phyloP scores from a whole-genome alignment of 176 grass and related monocot species.

The Alloteropsis semialata region DNA sequence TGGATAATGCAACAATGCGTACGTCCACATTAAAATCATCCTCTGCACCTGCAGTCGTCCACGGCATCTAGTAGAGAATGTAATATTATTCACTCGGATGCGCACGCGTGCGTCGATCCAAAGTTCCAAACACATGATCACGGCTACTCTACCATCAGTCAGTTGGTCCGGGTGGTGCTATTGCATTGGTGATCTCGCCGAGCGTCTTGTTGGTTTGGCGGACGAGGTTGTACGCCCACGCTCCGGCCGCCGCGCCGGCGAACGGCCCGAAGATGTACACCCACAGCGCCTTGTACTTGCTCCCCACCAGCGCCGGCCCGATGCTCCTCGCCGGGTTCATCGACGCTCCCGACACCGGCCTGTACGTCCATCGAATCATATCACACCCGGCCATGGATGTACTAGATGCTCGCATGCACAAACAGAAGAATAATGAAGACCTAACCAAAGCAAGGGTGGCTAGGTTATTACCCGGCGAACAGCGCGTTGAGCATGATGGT shows the following conservation, averaged over 20 bases:
- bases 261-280: slow-evolving; percentile 83
- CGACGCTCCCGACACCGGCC: slow-evolving; percentile 72
- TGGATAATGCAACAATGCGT: no score
- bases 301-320: slow-evolving; percentile 54
- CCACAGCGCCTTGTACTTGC: slow-evolving; percentile 62
- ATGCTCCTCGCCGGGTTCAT: slow-evolving; percentile 84
- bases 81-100: background rate
- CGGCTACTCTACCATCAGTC: background rate
- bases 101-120: background rate
- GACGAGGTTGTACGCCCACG: slow-evolving; percentile 73
- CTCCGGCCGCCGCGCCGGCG: slow-evolving; percentile 55
- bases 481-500: slow-evolving; percentile 63
- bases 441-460: no score
- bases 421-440: background rate
- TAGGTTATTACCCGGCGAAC: slow-evolving; percentile 55
- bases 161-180: slow-evolving; percentile 4
- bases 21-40: no score
- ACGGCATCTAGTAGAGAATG: no score
- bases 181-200: slow-evolving; percentile 52
- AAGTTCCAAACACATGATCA: no score
- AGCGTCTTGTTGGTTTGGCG: slow-evolving; percentile 60
- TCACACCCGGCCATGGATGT: background rate
- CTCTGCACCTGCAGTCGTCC: no score
- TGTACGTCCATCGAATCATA: background rate
- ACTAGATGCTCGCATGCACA: background rate